These are phyloP conservation scores for Carex myosuroides DNA, from an alignment of 176 grass and related monocot species.

Conservation along the genomic window DNA sequence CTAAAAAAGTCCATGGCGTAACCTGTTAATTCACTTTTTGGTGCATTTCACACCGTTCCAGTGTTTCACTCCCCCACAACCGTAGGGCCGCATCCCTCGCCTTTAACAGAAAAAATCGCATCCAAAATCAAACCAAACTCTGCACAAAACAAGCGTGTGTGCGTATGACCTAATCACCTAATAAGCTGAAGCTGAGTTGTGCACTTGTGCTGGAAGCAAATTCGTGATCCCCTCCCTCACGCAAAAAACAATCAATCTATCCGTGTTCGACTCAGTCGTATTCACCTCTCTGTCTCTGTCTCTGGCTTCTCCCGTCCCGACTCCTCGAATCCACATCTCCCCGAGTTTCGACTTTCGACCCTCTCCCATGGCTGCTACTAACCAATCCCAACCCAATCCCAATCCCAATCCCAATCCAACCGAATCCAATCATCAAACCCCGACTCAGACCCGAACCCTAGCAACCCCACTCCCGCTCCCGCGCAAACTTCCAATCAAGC, in stretches of 20 bases:
- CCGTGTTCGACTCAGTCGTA: neutral
- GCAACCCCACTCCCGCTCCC: constrained; percentile 33
- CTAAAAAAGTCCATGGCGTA: neutral
- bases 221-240: neutral
- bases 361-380: constrained; percentile 10
- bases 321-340: constrained; percentile 27
- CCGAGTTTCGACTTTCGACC: neutral
- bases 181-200: neutral
- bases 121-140: neutral
- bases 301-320: constrained; percentile 16
- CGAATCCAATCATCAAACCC: constrained; percentile 32
- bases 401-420: constrained; percentile 27
- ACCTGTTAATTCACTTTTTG: neutral
- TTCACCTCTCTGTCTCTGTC: neutral
- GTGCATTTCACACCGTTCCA: neutral
- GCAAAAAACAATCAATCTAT: neutral
- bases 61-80: too few species aligned
- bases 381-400: constrained; percentile 39
- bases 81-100: neutral
- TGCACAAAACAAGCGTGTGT: neutral
- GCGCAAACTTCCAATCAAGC: constrained; percentile 97
- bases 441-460: constrained; percentile 14
- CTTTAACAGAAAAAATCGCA: neutral
- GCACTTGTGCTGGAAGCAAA: neutral
- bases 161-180: neutral